Percentiles rank a stretch among this genome's conserved stretches.
phyloP scores from a whole-genome alignment of 2,329 filamentous ascomycete genomes.

The Lachnellula cervina region DNA sequence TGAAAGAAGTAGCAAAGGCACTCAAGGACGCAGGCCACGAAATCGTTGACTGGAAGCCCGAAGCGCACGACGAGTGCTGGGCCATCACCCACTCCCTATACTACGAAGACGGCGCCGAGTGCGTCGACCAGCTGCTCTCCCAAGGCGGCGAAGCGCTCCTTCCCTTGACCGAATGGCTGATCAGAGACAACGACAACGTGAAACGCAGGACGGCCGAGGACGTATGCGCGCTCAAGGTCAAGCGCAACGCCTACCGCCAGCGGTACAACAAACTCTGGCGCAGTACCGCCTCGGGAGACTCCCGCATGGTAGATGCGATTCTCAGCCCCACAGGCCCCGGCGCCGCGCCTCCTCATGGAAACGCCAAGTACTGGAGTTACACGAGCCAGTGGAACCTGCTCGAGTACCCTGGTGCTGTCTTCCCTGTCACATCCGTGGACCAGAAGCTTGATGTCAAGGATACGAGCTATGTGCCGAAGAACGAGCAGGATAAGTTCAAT shows the following conservation, averaged over 20 bases:
- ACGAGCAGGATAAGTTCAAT: conserved; percentile 21
- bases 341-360: conserved; percentile 43
- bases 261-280: conserved; percentile 13
- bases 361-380: conserved; percentile 55
- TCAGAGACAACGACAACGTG: conserved; percentile 12
- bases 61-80: conserved; percentile 45
- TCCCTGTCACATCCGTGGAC: conserved; percentile 43
- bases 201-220: conserved; percentile 6
- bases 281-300: conserved; percentile 3
- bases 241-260: conserved; percentile 8
- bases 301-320: conserved; percentile 30
- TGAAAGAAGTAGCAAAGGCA: conserved; percentile 48
- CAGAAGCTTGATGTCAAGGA: conserved; percentile 13
- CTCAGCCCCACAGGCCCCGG: conserved; percentile 53
- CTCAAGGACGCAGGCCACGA: conserved; percentile 41
- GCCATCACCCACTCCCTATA: conserved; percentile 34
- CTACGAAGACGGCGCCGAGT: conserved; percentile 11
- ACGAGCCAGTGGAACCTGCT: conserved; percentile 62
- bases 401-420: conserved; percentile 56
- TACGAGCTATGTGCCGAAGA: conserved; percentile 24
- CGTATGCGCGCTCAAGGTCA: conserved; percentile 9
- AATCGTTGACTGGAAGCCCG: conserved; percentile 48
- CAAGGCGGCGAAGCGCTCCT: conserved; percentile 9
- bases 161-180: conserved; percentile 10
- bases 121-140: conserved; percentile 1